A percentile compares a stretch with the other conserved stretches of the same genome.
These are phyloP conservation scores for Catenaria anguillulae DNA, from an alignment of 371 early-diverging fungal genomes.

Conservation along the genomic window DNA sequence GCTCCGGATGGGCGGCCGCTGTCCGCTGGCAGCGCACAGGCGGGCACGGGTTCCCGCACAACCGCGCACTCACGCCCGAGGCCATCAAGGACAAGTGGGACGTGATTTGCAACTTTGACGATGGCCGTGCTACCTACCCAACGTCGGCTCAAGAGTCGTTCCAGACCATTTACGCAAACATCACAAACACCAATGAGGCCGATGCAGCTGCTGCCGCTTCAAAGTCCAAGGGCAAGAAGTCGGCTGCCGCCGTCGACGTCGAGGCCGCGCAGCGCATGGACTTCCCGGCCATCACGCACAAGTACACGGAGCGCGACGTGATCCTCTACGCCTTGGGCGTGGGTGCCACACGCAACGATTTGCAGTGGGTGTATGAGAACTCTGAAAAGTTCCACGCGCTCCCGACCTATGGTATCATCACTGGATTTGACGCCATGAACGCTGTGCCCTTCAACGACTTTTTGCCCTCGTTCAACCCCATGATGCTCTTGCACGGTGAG, in stretches of 20 bases:
- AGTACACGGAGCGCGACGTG: conserved; percentile 73
- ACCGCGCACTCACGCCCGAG: conserved; percentile 43
- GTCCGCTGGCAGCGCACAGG: conserved; percentile 53
- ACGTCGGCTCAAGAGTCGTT: conserved; percentile 63
- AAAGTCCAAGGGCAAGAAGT: conserved; percentile 19
- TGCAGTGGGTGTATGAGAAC: conserved; percentile 79
- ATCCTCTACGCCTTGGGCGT: conserved; percentile 90
- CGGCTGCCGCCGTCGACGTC: conserved; percentile 35
- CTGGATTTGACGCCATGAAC: conserved; percentile 55
- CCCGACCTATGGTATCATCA: conserved; percentile 85
- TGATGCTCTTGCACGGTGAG: conserved; percentile 96
- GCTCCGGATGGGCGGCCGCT: conserved; percentile 53
- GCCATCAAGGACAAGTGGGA: conserved; percentile 45
- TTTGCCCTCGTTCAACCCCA: conserved; percentile 83
- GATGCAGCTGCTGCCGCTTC: conserved; percentile 19
- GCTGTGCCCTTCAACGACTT: conserved; percentile 52
- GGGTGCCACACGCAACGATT: conserved; percentile 73
- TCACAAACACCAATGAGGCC: conserved; percentile 20
- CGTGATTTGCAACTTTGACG: conserved; percentile 75
- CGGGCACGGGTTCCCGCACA: conserved; percentile 49
- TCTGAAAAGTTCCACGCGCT: conserved; percentile 56
- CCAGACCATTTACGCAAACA: conserved; percentile 66
- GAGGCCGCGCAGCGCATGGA: conserved; percentile 44
- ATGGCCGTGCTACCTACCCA: conserved; percentile 80
- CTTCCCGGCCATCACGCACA: conserved; percentile 35